Percentiles rank a stretch among this genome's conserved stretches.
These are phyloP conservation scores for Paramecium biaurelia DNA, from an alignment of 73 alveolate genomes.

Conservation along the genomic window DNA sequence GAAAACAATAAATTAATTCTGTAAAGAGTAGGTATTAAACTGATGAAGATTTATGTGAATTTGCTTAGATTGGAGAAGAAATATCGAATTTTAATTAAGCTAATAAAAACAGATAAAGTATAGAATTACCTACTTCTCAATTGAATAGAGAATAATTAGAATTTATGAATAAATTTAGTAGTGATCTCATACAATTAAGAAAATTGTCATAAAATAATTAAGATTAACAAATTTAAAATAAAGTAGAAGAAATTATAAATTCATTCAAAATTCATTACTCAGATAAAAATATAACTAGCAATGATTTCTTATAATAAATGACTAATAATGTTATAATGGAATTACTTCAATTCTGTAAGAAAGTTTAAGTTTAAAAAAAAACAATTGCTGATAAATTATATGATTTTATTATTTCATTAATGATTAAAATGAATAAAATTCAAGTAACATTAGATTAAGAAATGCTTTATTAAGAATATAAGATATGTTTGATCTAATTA, in stretches of 20 bases:
- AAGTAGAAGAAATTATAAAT: background rate
- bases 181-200: background rate
- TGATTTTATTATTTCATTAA: background rate
- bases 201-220: background rate
- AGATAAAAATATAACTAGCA: background rate
- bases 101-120: background rate
- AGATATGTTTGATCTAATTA: background rate
- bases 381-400: constrained; percentile 16
- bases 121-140: background rate
- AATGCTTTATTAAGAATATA: background rate
- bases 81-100: background rate
- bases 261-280: background rate
- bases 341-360: background rate
- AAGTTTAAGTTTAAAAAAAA: background rate
- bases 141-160: background rate
- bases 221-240: background rate
- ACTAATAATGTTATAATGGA: background rate
- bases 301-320: constrained; percentile 28
- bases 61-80: constrained; percentile 13
- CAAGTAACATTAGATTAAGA: background rate
- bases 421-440: background rate
- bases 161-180: background rate
- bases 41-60: constrained; percentile 48
- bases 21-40: constrained; percentile 5
- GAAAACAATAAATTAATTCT: background rate